A percentile compares a stretch with the other conserved stretches of the same genome.
Evolutionary conservation across 106 monocot species (phyloP).

Genomic region (Iris macrosiphon): DNA sequence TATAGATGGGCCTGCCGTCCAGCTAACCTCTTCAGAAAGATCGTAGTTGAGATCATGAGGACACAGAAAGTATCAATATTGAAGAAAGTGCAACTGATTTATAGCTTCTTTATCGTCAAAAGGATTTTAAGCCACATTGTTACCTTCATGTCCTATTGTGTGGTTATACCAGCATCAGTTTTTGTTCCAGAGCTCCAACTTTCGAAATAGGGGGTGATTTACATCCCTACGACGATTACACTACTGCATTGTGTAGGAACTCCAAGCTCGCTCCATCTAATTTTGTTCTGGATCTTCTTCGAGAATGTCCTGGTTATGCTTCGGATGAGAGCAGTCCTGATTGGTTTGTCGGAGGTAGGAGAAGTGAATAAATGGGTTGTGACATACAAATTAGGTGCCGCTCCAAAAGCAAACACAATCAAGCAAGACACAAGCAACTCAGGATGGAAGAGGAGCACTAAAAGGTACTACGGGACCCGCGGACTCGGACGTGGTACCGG

Average conservation of each 20-base stretch:
- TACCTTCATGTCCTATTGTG: slow-evolving; percentile 25
- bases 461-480: too few relatives aligned
- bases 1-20: slow-evolving; percentile 51
- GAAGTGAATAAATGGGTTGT: slow-evolving; percentile 40
- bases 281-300: slow-evolving; percentile 32
- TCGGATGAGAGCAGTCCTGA: slow-evolving; percentile 28
- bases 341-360: slow-evolving; percentile 21
- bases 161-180: slow-evolving; percentile 23
- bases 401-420: slow-evolving; percentile 2
- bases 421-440: too few relatives aligned
- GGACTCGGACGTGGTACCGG: too few relatives aligned
- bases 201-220: slow-evolving; percentile 23
- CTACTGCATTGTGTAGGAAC: slow-evolving; percentile 25
- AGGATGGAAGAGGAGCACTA: too few relatives aligned
- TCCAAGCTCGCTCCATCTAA: slow-evolving; percentile 32
- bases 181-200: slow-evolving; percentile 27
- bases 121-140: slow-evolving; percentile 24
- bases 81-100: slow-evolving; percentile 25
- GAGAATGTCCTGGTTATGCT: slow-evolving; percentile 38
- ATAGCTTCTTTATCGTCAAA: slow-evolving; percentile 27
- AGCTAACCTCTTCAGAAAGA: slow-evolving; percentile 46
- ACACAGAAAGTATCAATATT: slow-evolving; percentile 15
- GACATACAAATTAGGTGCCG: slow-evolving; percentile 29
- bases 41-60: slow-evolving; percentile 20
- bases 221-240: slow-evolving; percentile 25